These are phyloP conservation scores for Eremothecium gossypii DNA, from an alignment of 1,139 yeast species.

Conservation along the genomic window DNA sequence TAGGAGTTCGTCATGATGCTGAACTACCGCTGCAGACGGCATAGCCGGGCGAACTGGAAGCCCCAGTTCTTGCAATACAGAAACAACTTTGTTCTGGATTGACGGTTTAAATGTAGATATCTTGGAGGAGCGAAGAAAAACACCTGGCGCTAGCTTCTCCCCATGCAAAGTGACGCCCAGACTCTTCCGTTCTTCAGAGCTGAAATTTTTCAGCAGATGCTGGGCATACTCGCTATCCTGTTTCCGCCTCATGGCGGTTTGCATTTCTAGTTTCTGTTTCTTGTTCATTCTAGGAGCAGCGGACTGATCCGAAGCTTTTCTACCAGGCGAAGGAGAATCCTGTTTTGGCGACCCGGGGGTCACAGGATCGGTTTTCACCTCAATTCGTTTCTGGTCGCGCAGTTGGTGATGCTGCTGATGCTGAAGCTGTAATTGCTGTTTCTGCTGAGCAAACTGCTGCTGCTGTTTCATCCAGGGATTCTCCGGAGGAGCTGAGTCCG, in stretches of 20 bases:
- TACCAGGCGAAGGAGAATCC: neutral
- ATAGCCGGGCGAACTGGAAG: slow-evolving; percentile 72
- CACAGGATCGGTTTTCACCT: slow-evolving; percentile 20
- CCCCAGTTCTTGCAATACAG: slow-evolving; percentile 70
- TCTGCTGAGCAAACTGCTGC: slow-evolving; percentile 33
- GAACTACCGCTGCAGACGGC: slow-evolving; percentile 77
- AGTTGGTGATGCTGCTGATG: slow-evolving; percentile 29
- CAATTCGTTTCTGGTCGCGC: slow-evolving; percentile 21
- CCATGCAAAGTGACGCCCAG: slow-evolving; percentile 78
- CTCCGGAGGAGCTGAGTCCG: slow-evolving; percentile 40
- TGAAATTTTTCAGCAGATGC: slow-evolving; percentile 42
- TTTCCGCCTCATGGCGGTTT: slow-evolving; percentile 25
- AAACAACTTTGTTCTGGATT: slow-evolving; percentile 64
- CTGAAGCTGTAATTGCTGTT: slow-evolving; percentile 38
- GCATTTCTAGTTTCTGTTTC: slow-evolving; percentile 29
- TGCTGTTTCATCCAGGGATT: slow-evolving; percentile 35
- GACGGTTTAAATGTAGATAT: slow-evolving; percentile 56
- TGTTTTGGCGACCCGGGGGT: neutral
- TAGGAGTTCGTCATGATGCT: slow-evolving; percentile 69
- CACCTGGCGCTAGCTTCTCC: slow-evolving; percentile 58
- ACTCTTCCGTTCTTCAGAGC: slow-evolving; percentile 73
- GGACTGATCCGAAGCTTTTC: neutral
- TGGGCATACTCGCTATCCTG: slow-evolving; percentile 29
- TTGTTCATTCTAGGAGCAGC: slow-evolving; percentile 25
- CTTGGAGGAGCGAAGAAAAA: slow-evolving; percentile 64